phyloP scores from a whole-genome alignment of 2,329 filamentous ascomycete genomes.

The Aspergillus sp. region DNA sequence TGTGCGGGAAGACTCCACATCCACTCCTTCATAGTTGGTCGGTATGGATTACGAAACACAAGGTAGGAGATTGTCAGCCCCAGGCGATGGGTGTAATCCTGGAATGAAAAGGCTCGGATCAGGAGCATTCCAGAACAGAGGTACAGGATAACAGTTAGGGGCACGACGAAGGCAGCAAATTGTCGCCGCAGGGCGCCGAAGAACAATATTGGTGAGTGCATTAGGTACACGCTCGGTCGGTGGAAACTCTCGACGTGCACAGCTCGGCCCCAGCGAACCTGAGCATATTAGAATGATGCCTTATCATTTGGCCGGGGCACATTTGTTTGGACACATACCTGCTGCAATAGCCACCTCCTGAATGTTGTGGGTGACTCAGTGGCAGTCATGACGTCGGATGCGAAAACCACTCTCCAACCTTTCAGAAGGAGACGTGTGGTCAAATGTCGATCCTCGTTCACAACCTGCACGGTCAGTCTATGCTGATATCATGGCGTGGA shows the following conservation, averaged over 20 bases:
- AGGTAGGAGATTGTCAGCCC: conserved; percentile 34
- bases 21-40: conserved; percentile 14
- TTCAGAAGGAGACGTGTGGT: conserved; percentile 39
- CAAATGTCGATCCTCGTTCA: conserved; percentile 44
- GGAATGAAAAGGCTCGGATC: conserved; percentile 26
- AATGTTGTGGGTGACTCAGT: conserved; percentile 42
- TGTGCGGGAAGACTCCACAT: conserved; percentile 30
- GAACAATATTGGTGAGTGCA: conserved; percentile 39
- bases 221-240: conserved; percentile 37
- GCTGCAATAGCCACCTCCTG: conserved; percentile 39
- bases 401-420: conserved; percentile 38
- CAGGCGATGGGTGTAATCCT: conserved; percentile 32
- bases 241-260: conserved; percentile 41
- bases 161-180: conserved; percentile 31
- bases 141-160: conserved; percentile 33
- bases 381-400: conserved; percentile 34
- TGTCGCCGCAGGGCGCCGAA: conserved; percentile 35
- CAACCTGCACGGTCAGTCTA: conserved; percentile 19
- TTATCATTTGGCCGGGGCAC: background rate
- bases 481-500: no score
- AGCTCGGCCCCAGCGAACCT: conserved; percentile 39
- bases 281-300: background rate
- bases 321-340: conserved; percentile 12
- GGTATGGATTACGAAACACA: conserved; percentile 30
- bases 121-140: conserved; percentile 31